Conservation (phyloP, 305 asterid genomes). For the Stenogyne calaminthoides region DNA sequence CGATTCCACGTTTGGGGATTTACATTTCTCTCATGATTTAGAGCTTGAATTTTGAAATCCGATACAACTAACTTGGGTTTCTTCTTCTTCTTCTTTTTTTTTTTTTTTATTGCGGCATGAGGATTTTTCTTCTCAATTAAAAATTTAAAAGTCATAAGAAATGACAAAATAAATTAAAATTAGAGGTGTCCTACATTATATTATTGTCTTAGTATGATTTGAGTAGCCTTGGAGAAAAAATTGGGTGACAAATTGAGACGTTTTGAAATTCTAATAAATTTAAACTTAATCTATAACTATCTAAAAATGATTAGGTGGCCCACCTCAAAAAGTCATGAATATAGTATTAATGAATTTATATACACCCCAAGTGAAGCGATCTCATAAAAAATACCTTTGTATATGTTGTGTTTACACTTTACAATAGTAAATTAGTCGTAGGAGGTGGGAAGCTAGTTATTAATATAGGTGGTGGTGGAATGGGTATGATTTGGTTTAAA, state of each 20-base stretch:
- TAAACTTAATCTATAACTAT: no score
- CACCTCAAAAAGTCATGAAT: no score
- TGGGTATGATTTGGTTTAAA: constrained; percentile 19
- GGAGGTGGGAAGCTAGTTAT: background rate
- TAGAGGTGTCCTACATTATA: background rate
- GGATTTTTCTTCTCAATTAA: background rate
- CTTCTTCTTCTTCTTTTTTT: background rate
- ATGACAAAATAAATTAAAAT: background rate
- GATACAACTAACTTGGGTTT: background rate
- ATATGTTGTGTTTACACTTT: background rate
- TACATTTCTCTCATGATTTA: no score
- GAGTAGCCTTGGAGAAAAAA: background rate
- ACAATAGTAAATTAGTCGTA: background rate
- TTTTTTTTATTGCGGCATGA: background rate
- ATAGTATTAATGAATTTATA: no score
- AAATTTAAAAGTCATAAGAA: background rate
- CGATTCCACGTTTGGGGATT: no score
- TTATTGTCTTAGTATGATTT: background rate
- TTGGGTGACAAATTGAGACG: no score
- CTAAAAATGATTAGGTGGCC: no score
- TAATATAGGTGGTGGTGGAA: constrained; percentile 22
- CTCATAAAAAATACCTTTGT: background rate
- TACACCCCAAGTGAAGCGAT: no score
- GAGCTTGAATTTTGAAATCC: background rate
- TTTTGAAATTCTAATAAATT: no score